Percentiles rank a stretch among this genome's conserved stretches.
Evolutionary conservation across 352 stramenopile genomes (phyloP).

Genomic region (Phytophthora niederhauseri): DNA sequence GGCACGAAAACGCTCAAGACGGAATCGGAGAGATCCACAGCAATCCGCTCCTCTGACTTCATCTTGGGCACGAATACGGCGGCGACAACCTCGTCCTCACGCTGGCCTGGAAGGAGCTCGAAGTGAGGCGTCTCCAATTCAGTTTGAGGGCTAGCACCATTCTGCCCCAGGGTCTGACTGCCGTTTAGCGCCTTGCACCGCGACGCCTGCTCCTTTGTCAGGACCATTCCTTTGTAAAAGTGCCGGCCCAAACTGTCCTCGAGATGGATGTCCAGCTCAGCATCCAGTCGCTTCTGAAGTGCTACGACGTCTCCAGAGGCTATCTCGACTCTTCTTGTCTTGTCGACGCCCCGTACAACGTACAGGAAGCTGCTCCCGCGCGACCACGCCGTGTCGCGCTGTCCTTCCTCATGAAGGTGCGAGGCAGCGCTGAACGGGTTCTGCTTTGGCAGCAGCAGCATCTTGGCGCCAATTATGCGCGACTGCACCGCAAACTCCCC

Average conservation of each 20-base stretch:
- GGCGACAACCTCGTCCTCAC: slow-evolving; percentile 43
- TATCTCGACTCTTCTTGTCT: slow-evolving; percentile 27
- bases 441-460: slow-evolving; percentile 66
- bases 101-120: slow-evolving; percentile 39
- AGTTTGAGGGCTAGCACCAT: background rate
- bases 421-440: slow-evolving; percentile 79
- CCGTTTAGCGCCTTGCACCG: slow-evolving; percentile 48
- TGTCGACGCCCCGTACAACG: slow-evolving; percentile 52
- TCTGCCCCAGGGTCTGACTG: slow-evolving; percentile 1
- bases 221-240: slow-evolving; percentile 65
- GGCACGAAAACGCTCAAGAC: slow-evolving; percentile 56
- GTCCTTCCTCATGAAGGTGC: slow-evolving; percentile 73
- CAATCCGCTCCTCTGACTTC: slow-evolving; percentile 40
- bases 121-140: slow-evolving; percentile 45
- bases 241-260: slow-evolving; percentile 59
- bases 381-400: slow-evolving; percentile 68
- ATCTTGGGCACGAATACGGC: slow-evolving; percentile 57
- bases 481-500: slow-evolving; percentile 78
- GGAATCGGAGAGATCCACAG: slow-evolving; percentile 53
- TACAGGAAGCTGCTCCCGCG: slow-evolving; percentile 78
- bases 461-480: slow-evolving; percentile 61
- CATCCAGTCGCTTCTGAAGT: slow-evolving; percentile 55
- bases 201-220: slow-evolving; percentile 71
- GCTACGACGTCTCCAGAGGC: slow-evolving; percentile 29
- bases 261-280: slow-evolving; percentile 56